Evolutionary conservation across 805 yeast species (phyloP).

Genomic region (Cyberlindnera saturnus): DNA sequence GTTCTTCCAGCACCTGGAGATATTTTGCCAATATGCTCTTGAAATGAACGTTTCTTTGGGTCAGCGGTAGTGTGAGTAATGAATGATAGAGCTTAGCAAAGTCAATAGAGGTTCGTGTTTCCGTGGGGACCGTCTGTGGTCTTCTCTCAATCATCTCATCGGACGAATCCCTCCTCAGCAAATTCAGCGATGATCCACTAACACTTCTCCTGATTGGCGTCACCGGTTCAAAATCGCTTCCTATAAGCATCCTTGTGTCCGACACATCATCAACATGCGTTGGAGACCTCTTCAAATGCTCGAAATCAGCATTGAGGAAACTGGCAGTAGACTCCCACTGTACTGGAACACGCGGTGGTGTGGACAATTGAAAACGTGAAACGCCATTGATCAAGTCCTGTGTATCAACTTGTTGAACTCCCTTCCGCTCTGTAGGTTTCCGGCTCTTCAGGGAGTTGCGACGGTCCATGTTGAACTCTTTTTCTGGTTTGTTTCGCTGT

Average conservation of each 20-base stretch:
- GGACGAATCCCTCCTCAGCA: slow-evolving; percentile 4
- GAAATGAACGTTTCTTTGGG: slow-evolving; percentile 10
- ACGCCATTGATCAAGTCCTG: slow-evolving; percentile 9
- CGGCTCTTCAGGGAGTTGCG: neutral
- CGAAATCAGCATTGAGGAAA: slow-evolving; percentile 9
- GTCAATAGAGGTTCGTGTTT: slow-evolving; percentile 4
- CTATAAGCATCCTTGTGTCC: slow-evolving; percentile 18
- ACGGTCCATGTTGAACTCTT: no score
- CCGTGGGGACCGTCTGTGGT: slow-evolving; percentile 3
- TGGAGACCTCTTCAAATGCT: neutral
- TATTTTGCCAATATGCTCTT: slow-evolving; percentile 14
- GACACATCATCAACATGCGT: slow-evolving; percentile 10
- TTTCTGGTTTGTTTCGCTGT: no score
- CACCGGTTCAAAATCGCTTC: slow-evolving; percentile 5
- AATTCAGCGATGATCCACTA: slow-evolving; percentile 20
- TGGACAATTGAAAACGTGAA: slow-evolving; percentile 5
- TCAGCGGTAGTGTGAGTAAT: slow-evolving; percentile 6
- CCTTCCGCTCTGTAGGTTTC: neutral
- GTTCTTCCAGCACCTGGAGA: slow-evolving; percentile 10
- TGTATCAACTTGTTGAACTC: neutral
- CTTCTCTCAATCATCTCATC: slow-evolving; percentile 1
- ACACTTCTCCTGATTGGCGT: slow-evolving; percentile 17
- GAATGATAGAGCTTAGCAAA: slow-evolving; percentile 6
- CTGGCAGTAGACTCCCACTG: slow-evolving; percentile 15
- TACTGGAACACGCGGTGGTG: slow-evolving; percentile 3